Percentiles rank a stretch among this genome's conserved stretches.
Evolutionary conservation across 2,329 filamentous ascomycete species (phyloP).

Genomic region (Penicillium concentricum): DNA sequence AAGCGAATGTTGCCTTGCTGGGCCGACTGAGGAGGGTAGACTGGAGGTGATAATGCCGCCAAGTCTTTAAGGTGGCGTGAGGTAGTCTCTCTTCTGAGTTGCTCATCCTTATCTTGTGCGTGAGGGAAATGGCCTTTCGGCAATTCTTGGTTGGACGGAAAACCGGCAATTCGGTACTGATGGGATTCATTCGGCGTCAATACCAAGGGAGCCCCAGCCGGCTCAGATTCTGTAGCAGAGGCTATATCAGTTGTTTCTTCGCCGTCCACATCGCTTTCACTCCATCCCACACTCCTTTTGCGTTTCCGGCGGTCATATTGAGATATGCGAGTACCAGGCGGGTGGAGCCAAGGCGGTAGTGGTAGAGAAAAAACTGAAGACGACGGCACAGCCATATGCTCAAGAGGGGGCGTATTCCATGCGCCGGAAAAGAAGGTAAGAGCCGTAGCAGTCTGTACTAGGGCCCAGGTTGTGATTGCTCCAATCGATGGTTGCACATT

Average conservation of each 20-base stretch:
- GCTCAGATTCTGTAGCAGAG: constrained; percentile 22
- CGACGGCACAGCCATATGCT: constrained; percentile 29
- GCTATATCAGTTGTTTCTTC: constrained; percentile 32
- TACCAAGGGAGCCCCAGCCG: constrained; percentile 25
- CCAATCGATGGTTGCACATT: not conserved
- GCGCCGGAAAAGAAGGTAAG: not conserved
- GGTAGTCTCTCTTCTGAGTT: constrained; percentile 8
- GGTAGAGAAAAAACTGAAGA: constrained; percentile 41
- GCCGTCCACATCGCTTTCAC: constrained; percentile 24
- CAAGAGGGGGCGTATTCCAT: constrained; percentile 1
- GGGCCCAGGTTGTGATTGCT: not conserved
- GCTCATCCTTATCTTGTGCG: constrained; percentile 22
- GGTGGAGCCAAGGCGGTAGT: constrained; percentile 38
- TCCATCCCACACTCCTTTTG: constrained; percentile 28
- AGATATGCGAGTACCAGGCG: constrained; percentile 34
- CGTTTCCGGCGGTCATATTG: constrained; percentile 39
- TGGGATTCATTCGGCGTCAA: constrained; percentile 43
- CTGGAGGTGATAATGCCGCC: constrained; percentile 32
- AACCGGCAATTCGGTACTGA: constrained; percentile 46
- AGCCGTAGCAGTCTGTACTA: not conserved
- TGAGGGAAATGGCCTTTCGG: constrained; percentile 46
- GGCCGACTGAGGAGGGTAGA: constrained; percentile 36
- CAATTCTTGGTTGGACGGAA: constrained; percentile 38
- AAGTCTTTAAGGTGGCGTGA: constrained; percentile 25
- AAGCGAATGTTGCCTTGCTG: constrained; percentile 39